A percentile compares a stretch with the other conserved stretches of the same genome.
Conservation (phyloP, 2,329 filamentous ascomycete genomes). For the Neofusicoccum sp. region DNA sequence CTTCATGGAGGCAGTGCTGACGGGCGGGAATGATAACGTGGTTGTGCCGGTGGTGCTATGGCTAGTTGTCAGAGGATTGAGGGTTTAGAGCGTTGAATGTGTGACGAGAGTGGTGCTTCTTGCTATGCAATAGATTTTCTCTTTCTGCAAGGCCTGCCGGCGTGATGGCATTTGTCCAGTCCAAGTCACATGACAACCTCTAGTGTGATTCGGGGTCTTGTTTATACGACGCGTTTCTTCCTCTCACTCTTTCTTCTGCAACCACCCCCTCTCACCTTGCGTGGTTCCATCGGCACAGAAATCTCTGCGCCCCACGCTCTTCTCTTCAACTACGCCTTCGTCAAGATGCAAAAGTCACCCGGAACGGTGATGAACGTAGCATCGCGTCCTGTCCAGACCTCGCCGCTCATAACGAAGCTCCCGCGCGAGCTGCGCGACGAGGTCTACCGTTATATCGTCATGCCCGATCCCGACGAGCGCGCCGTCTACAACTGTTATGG, state of each 20-base stretch:
- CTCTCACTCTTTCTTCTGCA: no score
- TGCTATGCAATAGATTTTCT: no score
- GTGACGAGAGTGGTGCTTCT: not conserved
- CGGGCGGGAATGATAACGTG: constrained; percentile 97
- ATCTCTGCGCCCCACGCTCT: no score
- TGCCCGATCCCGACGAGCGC: not conserved
- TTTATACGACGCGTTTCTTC: no score
- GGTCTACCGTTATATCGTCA: not conserved
- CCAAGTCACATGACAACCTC: no score
- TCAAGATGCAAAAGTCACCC: no score
- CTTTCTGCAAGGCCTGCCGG: no score
- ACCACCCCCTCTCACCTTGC: no score
- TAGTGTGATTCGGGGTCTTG: no score
- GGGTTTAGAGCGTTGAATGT: constrained; percentile 35
- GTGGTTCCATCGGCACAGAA: no score
- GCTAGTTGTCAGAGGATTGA: constrained; percentile 81
- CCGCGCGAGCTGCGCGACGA: not conserved
- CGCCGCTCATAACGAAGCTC: not conserved
- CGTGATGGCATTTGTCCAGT: not conserved
- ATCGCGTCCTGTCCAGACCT: not conserved
- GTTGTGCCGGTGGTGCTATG: constrained; percentile 91
- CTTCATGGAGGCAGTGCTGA: constrained; percentile 90
- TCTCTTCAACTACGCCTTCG: no score
- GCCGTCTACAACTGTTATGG: not conserved
- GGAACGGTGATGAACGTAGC: no score